Conservation (phyloP, 1,284 basidiomycete species). For the Trametes hirsuta region DNA sequence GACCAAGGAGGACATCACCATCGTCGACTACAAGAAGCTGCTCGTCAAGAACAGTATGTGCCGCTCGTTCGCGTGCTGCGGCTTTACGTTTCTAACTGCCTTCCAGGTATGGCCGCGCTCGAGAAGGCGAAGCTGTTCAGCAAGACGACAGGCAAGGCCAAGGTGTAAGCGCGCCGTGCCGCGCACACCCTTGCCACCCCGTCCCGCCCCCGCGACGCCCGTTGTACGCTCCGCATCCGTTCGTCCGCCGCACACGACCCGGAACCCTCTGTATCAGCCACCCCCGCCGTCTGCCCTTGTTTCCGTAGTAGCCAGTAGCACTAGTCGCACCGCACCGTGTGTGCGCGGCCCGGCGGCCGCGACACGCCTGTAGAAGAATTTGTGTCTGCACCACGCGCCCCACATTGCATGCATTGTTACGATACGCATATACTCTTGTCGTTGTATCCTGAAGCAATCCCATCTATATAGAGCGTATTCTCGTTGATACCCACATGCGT, state of each 20-base stretch:
- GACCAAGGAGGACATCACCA: constrained; percentile 86
- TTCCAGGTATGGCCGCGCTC: constrained; percentile 69
- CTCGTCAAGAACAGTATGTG: constrained; percentile 69
- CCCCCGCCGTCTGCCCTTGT: constrained; percentile 4
- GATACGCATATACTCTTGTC: no score
- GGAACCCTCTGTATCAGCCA: constrained; percentile 20
- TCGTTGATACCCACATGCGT: not conserved
- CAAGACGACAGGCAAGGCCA: constrained; percentile 71
- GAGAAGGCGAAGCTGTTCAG: constrained; percentile 93
- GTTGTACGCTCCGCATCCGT: constrained; percentile 7
- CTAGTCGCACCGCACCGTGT: constrained; percentile 13
- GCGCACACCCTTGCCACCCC: not conserved
- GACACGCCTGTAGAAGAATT: constrained; percentile 9
- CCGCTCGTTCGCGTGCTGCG: not conserved
- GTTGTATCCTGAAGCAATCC: no score
- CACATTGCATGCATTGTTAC: not conserved
- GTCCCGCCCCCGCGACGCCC: constrained; percentile 4
- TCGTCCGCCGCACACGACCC: not conserved
- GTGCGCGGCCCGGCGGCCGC: not conserved
- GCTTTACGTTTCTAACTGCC: constrained; percentile 20
- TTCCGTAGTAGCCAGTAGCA: constrained; percentile 18
- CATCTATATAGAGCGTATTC: not conserved
- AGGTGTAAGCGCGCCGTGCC: constrained; percentile 31
- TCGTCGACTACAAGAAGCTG: constrained; percentile 89
- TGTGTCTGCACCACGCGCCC: not conserved